Evolutionary conservation across 352 stramenopile species (phyloP), one percentile per base, ranked within the genome.

Genomic region (Phytophthora tentaculata): DNA sequence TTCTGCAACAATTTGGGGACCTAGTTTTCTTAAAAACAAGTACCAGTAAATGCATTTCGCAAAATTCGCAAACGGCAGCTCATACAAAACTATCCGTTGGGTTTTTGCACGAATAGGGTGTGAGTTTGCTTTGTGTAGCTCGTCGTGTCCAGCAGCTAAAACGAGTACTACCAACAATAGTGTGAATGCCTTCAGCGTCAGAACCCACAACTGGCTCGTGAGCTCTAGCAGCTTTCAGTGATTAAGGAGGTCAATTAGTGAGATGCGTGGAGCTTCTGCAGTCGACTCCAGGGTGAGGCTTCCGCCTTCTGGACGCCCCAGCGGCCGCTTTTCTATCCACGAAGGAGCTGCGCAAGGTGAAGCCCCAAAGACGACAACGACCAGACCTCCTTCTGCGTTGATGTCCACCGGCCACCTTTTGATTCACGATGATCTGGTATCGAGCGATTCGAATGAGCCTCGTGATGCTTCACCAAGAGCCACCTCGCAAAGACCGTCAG

Each of bases 381-480:
- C 5, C 10, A 41, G 35, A 49, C 19, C 60, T 12, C 12, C 41
- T 13, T 55, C 53, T 43, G 50, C 68, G 23, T 51, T 71, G 4
- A 63, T 71, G 24, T 73, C 64, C 13, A 67, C 55, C 7, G 64
- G 48, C 14, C 57, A 73, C 17, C 57, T 49, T 35, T 60, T 73
- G 20, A 70, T 73, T 53, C 50, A 77, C 48, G 64, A 76, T 12
- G 69, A 73, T 7, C n/a, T 63, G 9, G 12, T 53, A 17, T 20
- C 22, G 20, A n/a, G 23, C 17, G 47, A 60, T 13, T 29, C 26
- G 49, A 61, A 43, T 14, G 58, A 67, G 5, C 14, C 60, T 26
- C 69, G 35, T 24, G 54, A 61, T 45, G 45, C n/a, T 12, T 62
- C 56, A 1, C 56, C 47, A 10, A 69, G 53, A 16, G 32, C 44